These are phyloP conservation scores for Pleurozium schreberi DNA, from an alignment of 225 moss, liverwort and hornwort species.

Conservation along the genomic window DNA sequence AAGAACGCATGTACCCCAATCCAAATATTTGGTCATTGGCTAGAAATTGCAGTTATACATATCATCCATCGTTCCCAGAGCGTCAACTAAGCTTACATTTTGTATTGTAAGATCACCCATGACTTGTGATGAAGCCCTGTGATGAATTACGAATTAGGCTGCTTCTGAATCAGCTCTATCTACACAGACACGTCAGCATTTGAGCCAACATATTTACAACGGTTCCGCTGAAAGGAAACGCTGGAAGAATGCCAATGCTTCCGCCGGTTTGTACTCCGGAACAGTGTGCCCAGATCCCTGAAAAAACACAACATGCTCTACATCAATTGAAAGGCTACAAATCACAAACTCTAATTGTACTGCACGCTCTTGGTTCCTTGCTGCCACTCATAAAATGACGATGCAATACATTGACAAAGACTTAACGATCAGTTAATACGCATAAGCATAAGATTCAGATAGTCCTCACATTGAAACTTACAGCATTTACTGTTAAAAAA, in stretches of 20 bases:
- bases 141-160: neutral
- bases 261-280: conserved; percentile 76
- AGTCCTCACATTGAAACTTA: neutral
- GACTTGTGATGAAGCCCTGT: neutral
- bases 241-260: conserved; percentile 59
- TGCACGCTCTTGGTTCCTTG: neutral
- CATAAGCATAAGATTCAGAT: neutral
- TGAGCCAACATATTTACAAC: conserved; percentile 7
- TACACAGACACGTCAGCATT: neutral
- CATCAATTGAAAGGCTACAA: neutral
- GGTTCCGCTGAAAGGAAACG: conserved; percentile 51
- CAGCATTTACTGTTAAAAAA: neutral
- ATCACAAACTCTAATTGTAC: neutral
- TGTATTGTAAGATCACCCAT: neutral
- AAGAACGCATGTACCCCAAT: neutral
- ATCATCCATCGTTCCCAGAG: neutral
- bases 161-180: neutral
- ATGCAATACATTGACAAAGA: neutral
- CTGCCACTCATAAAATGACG: neutral
- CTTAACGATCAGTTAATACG: neutral
- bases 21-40: neutral
- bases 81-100: neutral
- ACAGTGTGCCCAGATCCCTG: conserved; percentile 92
- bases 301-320: neutral
- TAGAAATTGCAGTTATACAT: neutral